These are phyloP conservation scores for Aspergillus steynii DNA, from an alignment of 495 filamentous ascomycete species.

Conservation along the genomic window DNA sequence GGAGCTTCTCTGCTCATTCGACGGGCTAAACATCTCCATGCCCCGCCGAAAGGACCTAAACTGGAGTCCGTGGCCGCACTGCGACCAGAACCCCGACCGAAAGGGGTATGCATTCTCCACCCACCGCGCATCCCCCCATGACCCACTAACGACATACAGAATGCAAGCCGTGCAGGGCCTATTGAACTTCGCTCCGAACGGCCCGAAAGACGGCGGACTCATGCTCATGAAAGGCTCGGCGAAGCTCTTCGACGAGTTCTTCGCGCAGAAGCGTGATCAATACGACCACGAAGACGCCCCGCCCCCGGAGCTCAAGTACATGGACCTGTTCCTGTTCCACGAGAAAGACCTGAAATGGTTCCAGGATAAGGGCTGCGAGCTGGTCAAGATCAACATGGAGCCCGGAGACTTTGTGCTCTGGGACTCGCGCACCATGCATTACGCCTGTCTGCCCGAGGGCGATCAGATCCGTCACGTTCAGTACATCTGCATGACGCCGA, in stretches of 20 bases:
- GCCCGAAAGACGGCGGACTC: constrained; percentile 42
- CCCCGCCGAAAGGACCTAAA: constrained; percentile 31
- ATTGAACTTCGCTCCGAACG: constrained; percentile 40
- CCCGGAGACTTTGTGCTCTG: constrained; percentile 45
- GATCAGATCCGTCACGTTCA: constrained; percentile 39
- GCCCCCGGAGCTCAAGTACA: constrained; percentile 32
- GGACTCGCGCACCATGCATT: constrained; percentile 45
- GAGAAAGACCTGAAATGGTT: constrained; percentile 42
- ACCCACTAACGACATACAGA: constrained; percentile 3
- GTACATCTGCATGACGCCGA: constrained; percentile 34
- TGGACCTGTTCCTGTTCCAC: constrained; percentile 37
- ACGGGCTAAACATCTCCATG: constrained; percentile 38
- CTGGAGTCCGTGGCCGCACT: constrained; percentile 40
- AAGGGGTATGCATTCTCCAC: constrained; percentile 25
- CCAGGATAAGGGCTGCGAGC: constrained; percentile 35
- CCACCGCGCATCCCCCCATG: background rate
- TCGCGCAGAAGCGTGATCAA: constrained; percentile 28
- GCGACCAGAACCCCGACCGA: constrained; percentile 38
- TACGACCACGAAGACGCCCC: constrained; percentile 36
- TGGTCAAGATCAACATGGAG: constrained; percentile 39
- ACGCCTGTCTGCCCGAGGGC: constrained; percentile 35
- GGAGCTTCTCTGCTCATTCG: constrained; percentile 40
- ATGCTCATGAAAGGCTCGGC: constrained; percentile 42
- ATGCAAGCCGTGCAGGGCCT: constrained; percentile 41
- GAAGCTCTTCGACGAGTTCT: constrained; percentile 39